Conservation (phyloP, 179 eudicot genomes). For the Camellia oleifera region DNA sequence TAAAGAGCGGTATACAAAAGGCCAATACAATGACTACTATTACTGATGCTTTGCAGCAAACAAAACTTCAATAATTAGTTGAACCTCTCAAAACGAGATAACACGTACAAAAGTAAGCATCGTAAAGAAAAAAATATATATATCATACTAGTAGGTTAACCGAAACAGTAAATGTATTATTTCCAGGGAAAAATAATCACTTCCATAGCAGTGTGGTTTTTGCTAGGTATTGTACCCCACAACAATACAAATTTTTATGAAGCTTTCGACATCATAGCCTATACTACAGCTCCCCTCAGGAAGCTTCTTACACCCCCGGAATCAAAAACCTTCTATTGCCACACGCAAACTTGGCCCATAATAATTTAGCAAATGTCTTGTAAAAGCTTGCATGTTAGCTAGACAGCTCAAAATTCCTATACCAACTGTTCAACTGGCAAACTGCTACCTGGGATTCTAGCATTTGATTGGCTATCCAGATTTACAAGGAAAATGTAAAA, state of each 20-base stretch:
- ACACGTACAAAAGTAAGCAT: not conserved
- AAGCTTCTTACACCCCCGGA: slow-evolving; percentile 10
- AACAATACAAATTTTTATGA: slow-evolving; percentile 7
- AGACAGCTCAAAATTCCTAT: slow-evolving; percentile 12
- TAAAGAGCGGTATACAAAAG: too few relatives aligned
- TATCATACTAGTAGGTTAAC: not conserved
- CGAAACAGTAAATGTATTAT: slow-evolving; percentile 12
- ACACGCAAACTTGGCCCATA: not conserved
- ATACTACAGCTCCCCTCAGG: slow-evolving; percentile 6
- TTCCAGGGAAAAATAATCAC: slow-evolving; percentile 15
- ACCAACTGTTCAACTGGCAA: slow-evolving; percentile 18
- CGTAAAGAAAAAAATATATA: not conserved
- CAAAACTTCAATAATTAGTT: not conserved
- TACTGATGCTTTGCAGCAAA: too few relatives aligned
- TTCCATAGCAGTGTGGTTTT: slow-evolving; percentile 11
- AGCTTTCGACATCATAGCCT: slow-evolving; percentile 20
- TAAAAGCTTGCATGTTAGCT: slow-evolving; percentile 4
- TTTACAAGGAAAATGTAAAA: slow-evolving; percentile 7
- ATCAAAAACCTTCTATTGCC: slow-evolving; percentile 2
- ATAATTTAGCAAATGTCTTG: not conserved
- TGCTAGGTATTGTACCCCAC: slow-evolving; percentile 14
- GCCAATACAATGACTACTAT: too few relatives aligned
- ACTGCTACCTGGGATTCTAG: slow-evolving; percentile 5
- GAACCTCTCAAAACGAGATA: not conserved
- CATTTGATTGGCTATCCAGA: slow-evolving; percentile 6